phyloP scores from a whole-genome alignment of 768 basidiomycete genomes.

The Pleurotus citrinopileatus region DNA sequence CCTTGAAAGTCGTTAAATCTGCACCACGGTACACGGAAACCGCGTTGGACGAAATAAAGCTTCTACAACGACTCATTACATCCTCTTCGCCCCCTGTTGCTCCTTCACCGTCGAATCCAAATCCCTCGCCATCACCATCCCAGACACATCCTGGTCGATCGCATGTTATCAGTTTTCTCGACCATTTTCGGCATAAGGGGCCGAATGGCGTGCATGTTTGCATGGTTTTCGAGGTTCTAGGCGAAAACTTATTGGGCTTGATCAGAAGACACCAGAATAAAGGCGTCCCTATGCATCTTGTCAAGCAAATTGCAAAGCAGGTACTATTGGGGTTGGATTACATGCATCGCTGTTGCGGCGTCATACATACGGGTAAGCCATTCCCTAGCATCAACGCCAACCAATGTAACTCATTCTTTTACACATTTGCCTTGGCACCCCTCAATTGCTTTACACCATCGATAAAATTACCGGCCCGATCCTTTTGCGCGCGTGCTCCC shows the following conservation, averaged over 20 bases:
- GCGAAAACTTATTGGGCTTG: conserved; percentile 92
- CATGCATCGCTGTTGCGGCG: conserved; percentile 95
- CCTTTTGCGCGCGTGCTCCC: background rate
- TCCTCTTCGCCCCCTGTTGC: conserved; percentile 59
- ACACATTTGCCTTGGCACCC: background rate
- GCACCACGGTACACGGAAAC: conserved; percentile 97
- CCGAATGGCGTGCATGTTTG: conserved; percentile 97
- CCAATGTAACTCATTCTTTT: background rate
- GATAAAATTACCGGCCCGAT: conserved; percentile 1
- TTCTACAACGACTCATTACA: conserved; percentile 91
- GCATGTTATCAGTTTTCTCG: conserved; percentile 96
- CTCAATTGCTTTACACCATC: background rate
- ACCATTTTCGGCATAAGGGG: conserved; percentile 95
- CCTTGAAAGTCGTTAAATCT: conserved; percentile 98
- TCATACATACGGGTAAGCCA: conserved; percentile 84
- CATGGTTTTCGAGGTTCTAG: conserved; percentile 99
- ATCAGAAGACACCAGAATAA: conserved; percentile 99
- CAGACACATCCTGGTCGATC: conserved; percentile 83
- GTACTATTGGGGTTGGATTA: conserved; percentile 94
- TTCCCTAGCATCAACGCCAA: background rate
- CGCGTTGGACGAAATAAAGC: conserved; percentile 97
- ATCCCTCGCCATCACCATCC: conserved; percentile 51
- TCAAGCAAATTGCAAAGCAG: conserved; percentile 96
- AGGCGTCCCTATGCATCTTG: conserved; percentile 90
- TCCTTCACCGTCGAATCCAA: conserved; percentile 45